Evolutionary conservation across 1,284 basidiomycete species (phyloP).

Genomic region (Spongispora temasekensis): DNA sequence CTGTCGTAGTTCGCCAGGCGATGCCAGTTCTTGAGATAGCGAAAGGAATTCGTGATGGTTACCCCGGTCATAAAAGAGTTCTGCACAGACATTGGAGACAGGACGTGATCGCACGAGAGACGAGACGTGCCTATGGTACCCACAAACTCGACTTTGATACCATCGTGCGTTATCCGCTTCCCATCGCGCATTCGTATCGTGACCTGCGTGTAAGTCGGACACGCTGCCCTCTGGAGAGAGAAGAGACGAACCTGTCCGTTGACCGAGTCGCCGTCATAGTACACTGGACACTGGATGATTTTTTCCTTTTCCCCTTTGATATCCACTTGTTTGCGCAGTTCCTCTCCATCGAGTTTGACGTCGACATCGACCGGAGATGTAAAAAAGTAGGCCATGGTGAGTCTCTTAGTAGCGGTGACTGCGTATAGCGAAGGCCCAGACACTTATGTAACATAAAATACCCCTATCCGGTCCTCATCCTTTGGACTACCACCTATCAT

Average conservation of each 20-base stretch:
- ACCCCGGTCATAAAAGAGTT: constrained; percentile 95
- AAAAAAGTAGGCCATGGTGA: constrained; percentile 82
- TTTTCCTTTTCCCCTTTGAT: constrained; percentile 80
- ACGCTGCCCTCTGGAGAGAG: neutral
- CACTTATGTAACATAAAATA: neutral
- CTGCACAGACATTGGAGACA: constrained; percentile 33
- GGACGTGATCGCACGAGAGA: neutral
- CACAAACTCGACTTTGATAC: constrained; percentile 97
- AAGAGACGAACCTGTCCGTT: constrained; percentile 72
- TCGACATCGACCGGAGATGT: constrained; percentile 91
- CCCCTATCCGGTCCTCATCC: too few species aligned
- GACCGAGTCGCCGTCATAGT: constrained; percentile 93
- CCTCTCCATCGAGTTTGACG: constrained; percentile 85
- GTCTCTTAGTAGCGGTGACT: neutral
- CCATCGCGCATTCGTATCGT: constrained; percentile 90
- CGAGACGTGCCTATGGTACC: constrained; percentile 84
- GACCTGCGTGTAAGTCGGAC: constrained; percentile 52
- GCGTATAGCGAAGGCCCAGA: neutral
- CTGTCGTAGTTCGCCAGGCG: constrained; percentile 92
- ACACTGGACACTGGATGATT: constrained; percentile 85
- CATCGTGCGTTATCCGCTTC: constrained; percentile 94
- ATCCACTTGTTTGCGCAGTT: constrained; percentile 79
- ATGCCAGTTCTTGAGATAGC: constrained; percentile 91
- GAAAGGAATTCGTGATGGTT: constrained; percentile 99
- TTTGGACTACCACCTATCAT: constrained; percentile 50